Evolutionary conservation across 2,329 filamentous ascomycete species (phyloP).

Genomic region (Cladophialophora carrionii): DNA sequence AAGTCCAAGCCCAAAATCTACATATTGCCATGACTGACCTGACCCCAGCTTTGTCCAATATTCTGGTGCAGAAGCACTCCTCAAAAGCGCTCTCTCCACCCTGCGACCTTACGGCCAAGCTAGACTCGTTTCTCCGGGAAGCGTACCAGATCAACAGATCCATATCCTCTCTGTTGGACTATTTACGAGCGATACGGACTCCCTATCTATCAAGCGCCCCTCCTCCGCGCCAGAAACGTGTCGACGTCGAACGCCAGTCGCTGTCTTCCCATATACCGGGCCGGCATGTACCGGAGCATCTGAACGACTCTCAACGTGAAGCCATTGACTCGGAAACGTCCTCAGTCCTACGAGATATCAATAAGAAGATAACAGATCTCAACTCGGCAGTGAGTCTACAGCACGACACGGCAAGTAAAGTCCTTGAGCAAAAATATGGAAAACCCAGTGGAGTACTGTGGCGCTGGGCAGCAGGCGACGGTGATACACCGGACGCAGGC

Average conservation of each 20-base stretch:
- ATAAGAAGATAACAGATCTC: conserved; percentile 76
- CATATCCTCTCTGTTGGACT: conserved; percentile 75
- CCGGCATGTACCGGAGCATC: conserved; percentile 51
- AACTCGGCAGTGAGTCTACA: conserved; percentile 81
- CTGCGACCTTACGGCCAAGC: conserved; percentile 42
- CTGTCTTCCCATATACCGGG: conserved; percentile 44
- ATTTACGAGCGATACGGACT: conserved; percentile 81
- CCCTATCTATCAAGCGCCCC: conserved; percentile 81
- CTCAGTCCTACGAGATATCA: conserved; percentile 80
- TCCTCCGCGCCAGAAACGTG: conserved; percentile 48
- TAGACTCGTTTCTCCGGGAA: conserved; percentile 90
- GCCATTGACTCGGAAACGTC: conserved; percentile 87
- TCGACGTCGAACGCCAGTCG: conserved; percentile 41
- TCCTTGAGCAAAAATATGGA: conserved; percentile 73
- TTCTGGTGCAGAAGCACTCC: conserved; percentile 35
- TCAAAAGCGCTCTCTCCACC: conserved; percentile 16
- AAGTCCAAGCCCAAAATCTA: background rate
- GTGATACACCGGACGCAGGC: conserved; percentile 50
- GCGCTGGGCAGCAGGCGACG: conserved; percentile 64
- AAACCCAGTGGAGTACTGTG: conserved; percentile 60
- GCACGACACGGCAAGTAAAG: conserved; percentile 70
- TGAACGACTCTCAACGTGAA: conserved; percentile 82
- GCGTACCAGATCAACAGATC: conserved; percentile 91
- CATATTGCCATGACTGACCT: conserved; percentile 29
- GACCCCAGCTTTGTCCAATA: conserved; percentile 27